Evolutionary conservation across 768 basidiomycete genomes (phyloP), one percentile per base, ranked within the genome.

Genomic region (Cyathus striatus): DNA sequence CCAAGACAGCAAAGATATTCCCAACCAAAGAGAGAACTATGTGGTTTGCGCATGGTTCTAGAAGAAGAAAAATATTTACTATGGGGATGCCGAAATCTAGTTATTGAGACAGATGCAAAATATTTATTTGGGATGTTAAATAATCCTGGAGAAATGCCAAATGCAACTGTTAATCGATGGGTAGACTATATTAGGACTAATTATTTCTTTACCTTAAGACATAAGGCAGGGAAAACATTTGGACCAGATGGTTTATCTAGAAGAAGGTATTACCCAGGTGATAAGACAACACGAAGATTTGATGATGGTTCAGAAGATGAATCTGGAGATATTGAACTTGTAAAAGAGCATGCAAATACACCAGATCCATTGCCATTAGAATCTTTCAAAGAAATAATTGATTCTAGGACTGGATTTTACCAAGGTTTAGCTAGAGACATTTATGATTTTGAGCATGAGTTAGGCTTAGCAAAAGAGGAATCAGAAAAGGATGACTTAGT

Each of bases 21-120:
- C 1, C 69, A 71, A 35, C 57, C 66, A 0, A 75, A 76, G 35
- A 23, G 60, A 0, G 68, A 75, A 47, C 41, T 72, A 0, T 72
- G 60, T 38, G 64, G 72, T 0, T 36, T 72, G 0, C 65, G 51
- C 18, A 45, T 49, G 12, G 59, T 56, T 0, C 24, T 66, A 1
- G 41, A 52, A 9, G 49, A 42, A 0, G 41, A 48, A 35, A 38
- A 49, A n/a, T 48, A 53, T 12, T 53, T 46, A 46, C 17, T 62
- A 2, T 45, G 55, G 2, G 57, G 59, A 0, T 45, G 47, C 1
- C 40, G 56, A 4, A 61, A 65, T 10, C 48, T 75, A 0, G 44
- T 59, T 1, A 51, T 65, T 0, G 60, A 69, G 40, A 58, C 57
- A 0, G 64, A 68, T 44, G 62, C 61, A 0, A 42, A 48, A 5